Base-by-base conservation (phyloP, 805 yeast genomes). In the Tetrapisispora fleetii region DNA sequence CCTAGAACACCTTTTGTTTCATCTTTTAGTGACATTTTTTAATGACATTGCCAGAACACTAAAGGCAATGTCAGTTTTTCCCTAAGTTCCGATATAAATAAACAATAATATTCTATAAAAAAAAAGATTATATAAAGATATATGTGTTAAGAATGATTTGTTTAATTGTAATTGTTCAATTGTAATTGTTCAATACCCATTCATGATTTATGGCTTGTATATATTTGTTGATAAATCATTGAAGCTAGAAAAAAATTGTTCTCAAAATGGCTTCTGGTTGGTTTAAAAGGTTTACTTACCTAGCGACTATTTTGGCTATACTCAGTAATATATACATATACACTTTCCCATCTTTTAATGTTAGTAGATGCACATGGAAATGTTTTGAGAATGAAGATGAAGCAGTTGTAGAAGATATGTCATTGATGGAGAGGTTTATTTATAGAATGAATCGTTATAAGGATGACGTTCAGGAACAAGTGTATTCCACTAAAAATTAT, bases 321-420 rank as follows among this genome's bases (percentile, higher is more conserved):
- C 37, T 71, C 1, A 65, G 82, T 43, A 85, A 87, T 57, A 46
- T 76, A 1, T 85, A 84, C 62, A 77, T 86, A 8, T 84, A 80
- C 67, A 79, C 87, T 28, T 89, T 85, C 60, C 95, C 95, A 1
- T 82, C 86, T 37, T 52, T 83, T 13, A 63, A 71, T 47, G 62
- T 80, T 1, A 63, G 61, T 11, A 63, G 68, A 35, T 85, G 95
- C 56, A 76, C 81, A 32, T 85, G 95, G 95, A 48, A 62, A 7
- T 61, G 63, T 43, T 17, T 24, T 14, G 22, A 41, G 5, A 10
- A 17, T 4, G 7, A 22, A 18, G 50, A 38, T 30, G 42, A 45
- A 7, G 10, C 13, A 6, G 17, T 38, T 3, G 14, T 16, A 24
- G 33, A 33, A 13, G 22, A 37, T n/a, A 35, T 47, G 24, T 14